Conservation (phyloP, 179 eudicot species). For the Camellia oleifera region DNA sequence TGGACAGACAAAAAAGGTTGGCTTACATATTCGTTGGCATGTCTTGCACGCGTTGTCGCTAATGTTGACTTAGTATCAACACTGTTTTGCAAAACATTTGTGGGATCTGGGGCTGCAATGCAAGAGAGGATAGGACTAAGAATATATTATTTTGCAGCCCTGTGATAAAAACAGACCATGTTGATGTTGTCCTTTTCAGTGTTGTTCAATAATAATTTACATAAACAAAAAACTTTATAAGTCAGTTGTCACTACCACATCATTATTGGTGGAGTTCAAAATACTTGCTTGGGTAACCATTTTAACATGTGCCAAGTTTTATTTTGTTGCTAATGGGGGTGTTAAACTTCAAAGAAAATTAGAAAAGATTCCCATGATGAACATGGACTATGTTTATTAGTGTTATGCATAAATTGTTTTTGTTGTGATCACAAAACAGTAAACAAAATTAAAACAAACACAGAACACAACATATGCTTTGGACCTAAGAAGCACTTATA, state of each 20-base stretch:
- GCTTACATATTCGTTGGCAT: background rate
- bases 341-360: background rate
- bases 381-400: background rate
- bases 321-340: background rate
- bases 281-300: background rate
- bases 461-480: too few species aligned
- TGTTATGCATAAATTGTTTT: too few species aligned
- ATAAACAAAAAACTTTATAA: background rate
- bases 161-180: background rate
- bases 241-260: background rate
- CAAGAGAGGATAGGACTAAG: background rate
- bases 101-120: too few species aligned
- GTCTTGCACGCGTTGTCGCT: background rate
- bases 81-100: too few species aligned
- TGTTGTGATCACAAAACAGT: too few species aligned
- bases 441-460: too few species aligned
- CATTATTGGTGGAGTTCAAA: background rate
- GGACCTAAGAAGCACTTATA: too few species aligned
- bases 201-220: background rate
- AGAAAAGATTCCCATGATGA: background rate
- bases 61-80: background rate
- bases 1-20: background rate
- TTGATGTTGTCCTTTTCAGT: background rate
- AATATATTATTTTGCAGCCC: background rate
- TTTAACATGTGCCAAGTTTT: background rate